Evolutionary conservation across 495 filamentous ascomycete genomes (phyloP).

Genomic region (Umbilicaria muhlenbergii): DNA sequence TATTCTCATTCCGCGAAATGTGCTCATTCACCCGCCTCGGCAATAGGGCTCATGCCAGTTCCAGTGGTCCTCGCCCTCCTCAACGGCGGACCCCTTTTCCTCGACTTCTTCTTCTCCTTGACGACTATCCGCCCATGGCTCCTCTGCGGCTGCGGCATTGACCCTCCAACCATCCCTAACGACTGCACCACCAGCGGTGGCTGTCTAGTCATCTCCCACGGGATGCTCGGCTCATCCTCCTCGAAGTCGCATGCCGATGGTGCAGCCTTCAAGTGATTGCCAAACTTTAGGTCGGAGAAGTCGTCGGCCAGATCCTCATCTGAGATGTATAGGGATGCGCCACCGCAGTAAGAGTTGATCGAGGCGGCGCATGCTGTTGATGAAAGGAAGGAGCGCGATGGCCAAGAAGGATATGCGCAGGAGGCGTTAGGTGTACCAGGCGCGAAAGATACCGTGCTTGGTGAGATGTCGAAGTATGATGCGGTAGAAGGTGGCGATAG

Average conservation of each 20-base stretch:
- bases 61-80: conserved; percentile 3
- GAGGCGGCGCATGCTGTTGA: conserved; percentile 1
- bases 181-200: conserved; percentile 9
- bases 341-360: conserved; percentile 6
- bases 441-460: no score
- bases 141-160: neutral
- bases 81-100: conserved; percentile 8
- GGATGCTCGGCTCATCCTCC: neutral
- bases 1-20: no score
- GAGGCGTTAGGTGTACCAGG: conserved; percentile 2
- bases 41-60: conserved; percentile 11
- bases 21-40: conserved; percentile 4
- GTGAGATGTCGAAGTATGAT: conserved; percentile 1
- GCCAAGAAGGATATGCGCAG: conserved; percentile 14
- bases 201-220: conserved; percentile 11
- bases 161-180: neutral
- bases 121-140: conserved; percentile 1
- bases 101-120: conserved; percentile 3
- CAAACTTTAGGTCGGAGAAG: neutral
- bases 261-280: no score
- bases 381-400: conserved; percentile 10
- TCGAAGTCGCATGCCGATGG: neutral
- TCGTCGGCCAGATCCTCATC: conserved; percentile 13
- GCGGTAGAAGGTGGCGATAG: conserved; percentile 10
- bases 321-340: conserved; percentile 3